These are phyloP conservation scores for Pterothamnion heteromorphum DNA, from an alignment of 31 red algal species.

Conservation along the genomic window DNA sequence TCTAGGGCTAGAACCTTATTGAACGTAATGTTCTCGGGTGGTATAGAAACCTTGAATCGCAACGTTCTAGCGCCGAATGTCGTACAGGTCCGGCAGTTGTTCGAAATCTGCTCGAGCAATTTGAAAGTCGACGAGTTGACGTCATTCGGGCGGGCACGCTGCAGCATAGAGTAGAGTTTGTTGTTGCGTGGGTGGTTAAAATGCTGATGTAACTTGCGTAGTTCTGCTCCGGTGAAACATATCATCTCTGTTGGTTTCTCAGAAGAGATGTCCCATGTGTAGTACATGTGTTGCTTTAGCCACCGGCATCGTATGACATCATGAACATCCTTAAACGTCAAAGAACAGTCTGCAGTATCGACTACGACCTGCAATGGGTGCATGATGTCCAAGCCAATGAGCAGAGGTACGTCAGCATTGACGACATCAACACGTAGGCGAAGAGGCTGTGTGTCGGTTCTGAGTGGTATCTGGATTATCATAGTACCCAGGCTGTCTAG, in stretches of 20 bases:
- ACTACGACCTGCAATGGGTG: background rate
- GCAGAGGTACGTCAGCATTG: background rate
- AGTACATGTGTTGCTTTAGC: background rate
- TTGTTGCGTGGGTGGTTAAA: background rate
- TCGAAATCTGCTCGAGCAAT: background rate
- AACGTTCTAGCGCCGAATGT: background rate
- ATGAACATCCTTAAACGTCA: background rate
- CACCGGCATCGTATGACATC: background rate
- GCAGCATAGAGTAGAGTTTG: background rate
- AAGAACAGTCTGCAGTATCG: background rate
- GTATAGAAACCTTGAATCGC: slow-evolving; percentile 37
- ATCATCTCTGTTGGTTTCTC: background rate
- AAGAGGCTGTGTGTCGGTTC: background rate
- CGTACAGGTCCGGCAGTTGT: background rate
- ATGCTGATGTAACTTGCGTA: background rate
- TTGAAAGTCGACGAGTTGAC: background rate
- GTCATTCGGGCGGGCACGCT: background rate
- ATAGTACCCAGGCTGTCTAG: background rate
- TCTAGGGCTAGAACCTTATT: slow-evolving; percentile 15
- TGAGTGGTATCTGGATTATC: background rate
- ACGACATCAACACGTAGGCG: slow-evolving; percentile 15
- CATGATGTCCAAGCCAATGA: slow-evolving; percentile 33
- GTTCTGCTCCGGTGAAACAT: background rate
- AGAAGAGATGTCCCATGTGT: background rate
- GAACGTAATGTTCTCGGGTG: background rate